A percentile compares a stretch with the other conserved stretches of the same genome.
Evolutionary conservation across 2,329 filamentous ascomycete genomes (phyloP).

Genomic region (Pezicula carpinea): DNA sequence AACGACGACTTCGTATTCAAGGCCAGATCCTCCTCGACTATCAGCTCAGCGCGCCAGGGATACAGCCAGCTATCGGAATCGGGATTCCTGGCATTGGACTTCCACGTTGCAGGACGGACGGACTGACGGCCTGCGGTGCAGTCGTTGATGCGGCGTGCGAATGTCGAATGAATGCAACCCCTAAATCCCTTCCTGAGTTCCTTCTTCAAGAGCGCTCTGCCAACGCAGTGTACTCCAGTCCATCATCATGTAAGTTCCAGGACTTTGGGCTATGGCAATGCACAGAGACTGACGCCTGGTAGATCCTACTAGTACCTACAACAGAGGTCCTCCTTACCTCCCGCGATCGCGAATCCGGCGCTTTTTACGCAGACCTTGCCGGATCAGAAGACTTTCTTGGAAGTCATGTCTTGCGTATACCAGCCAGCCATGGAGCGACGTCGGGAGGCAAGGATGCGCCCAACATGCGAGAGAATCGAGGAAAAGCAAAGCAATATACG

Average conservation of each 20-base stretch:
- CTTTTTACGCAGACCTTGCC: slow-evolving; percentile 73
- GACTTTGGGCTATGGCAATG: slow-evolving; percentile 1
- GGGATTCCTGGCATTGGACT: slow-evolving; percentile 1
- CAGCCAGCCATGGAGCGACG: slow-evolving; percentile 45
- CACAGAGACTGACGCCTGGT: slow-evolving; percentile 4
- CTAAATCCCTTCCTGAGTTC: slow-evolving; percentile 97
- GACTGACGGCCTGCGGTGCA: slow-evolving; percentile 17
- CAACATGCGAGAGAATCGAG: slow-evolving; percentile 78
- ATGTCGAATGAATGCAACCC: slow-evolving; percentile 79
- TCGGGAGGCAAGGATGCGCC: slow-evolving; percentile 53
- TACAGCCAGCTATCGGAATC: no score
- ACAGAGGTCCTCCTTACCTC: slow-evolving; percentile 87
- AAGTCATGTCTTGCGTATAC: slow-evolving; percentile 91
- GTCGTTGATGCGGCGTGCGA: slow-evolving; percentile 23
- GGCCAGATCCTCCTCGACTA: not conserved
- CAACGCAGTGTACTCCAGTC: slow-evolving; percentile 83
- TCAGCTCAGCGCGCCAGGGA: no score
- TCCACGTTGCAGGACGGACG: slow-evolving; percentile 15
- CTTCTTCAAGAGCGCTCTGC: slow-evolving; percentile 96
- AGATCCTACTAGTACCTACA: slow-evolving; percentile 85
- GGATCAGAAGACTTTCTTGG: slow-evolving; percentile 90
- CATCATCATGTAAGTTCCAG: slow-evolving; percentile 67
- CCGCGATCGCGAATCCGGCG: slow-evolving; percentile 81
- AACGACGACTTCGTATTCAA: no score
- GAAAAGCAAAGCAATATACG: slow-evolving; percentile 89